Evolutionary conservation across 2,329 filamentous ascomycete genomes (phyloP).

Genomic region (Fusarium gaditjirri): DNA sequence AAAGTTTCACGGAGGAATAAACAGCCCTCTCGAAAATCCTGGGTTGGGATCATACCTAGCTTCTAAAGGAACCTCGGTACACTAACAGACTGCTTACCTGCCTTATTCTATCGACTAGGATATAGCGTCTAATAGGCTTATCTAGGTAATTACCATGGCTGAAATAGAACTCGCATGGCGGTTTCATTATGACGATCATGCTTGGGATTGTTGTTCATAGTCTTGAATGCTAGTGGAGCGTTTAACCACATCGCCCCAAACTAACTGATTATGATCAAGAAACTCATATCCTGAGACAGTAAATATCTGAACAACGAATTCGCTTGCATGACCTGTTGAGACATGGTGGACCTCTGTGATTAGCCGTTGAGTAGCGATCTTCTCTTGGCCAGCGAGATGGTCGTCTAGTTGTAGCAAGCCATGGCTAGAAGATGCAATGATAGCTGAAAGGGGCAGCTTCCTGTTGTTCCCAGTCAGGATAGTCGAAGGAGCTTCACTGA

Average conservation of each 20-base stretch:
- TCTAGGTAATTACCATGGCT: slow-evolving; percentile 12
- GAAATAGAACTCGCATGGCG: slow-evolving; percentile 16
- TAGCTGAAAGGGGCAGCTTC: slow-evolving; percentile 7
- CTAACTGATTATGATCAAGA: slow-evolving; percentile 1
- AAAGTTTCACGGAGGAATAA: slow-evolving; percentile 17
- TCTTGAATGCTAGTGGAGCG: slow-evolving; percentile 12
- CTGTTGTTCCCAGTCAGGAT: slow-evolving; percentile 6
- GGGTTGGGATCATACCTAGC: background rate
- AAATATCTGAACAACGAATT: background rate
- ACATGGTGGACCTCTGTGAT: background rate
- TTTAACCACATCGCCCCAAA: slow-evolving; percentile 1
- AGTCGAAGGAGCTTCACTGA: slow-evolving; percentile 2
- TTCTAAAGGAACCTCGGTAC: slow-evolving; percentile 9
- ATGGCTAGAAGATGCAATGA: background rate
- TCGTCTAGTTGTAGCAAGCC: background rate
- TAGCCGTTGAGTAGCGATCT: slow-evolving; percentile 1
- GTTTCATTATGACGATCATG: slow-evolving; percentile 33
- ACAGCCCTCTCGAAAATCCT: slow-evolving; percentile 13
- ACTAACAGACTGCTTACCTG: background rate
- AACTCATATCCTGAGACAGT: background rate
- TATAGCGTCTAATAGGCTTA: slow-evolving; percentile 10
- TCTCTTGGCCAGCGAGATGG: slow-evolving; percentile 13
- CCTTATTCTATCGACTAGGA: slow-evolving; percentile 16
- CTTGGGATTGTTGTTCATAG: slow-evolving; percentile 22
- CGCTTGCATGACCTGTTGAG: background rate